A percentile compares a stretch with the other conserved stretches of the same genome.
These are phyloP conservation scores for Carex parvula DNA, from an alignment of 176 grass and related monocot species.

Conservation along the genomic window DNA sequence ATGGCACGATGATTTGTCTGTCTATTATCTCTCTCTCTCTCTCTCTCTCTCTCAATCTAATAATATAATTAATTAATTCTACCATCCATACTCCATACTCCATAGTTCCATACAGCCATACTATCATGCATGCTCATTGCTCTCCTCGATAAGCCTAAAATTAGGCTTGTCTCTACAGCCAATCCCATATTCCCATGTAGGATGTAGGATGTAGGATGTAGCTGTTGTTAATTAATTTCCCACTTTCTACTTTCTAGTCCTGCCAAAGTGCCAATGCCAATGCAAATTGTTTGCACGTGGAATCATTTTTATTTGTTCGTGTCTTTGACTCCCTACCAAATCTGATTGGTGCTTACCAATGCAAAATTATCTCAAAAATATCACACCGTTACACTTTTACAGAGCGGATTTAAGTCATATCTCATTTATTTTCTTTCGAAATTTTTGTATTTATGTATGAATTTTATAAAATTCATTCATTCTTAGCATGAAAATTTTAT, in stretches of 20 bases:
- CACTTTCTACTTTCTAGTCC: not conserved
- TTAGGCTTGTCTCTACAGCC: not conserved
- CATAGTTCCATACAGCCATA: too few species aligned
- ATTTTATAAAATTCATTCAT: too few species aligned
- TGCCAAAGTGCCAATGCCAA: not conserved
- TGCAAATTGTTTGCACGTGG: not conserved
- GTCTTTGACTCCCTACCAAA: not conserved
- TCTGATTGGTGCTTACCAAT: conserved; percentile 4
- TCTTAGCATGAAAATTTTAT: too few species aligned
- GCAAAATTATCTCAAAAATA: too few species aligned
- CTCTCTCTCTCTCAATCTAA: not conserved
- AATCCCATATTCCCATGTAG: not conserved
- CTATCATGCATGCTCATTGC: not conserved
- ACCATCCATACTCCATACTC: not conserved
- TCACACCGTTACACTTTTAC: too few species aligned
- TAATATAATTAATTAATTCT: not conserved
- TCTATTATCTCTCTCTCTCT: too few species aligned
- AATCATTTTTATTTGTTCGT: not conserved
- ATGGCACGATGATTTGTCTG: conserved; percentile 24
- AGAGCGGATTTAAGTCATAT: too few species aligned
- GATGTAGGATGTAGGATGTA: too few species aligned
- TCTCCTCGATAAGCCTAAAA: not conserved
- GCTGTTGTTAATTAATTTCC: not conserved
- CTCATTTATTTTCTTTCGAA: too few species aligned
- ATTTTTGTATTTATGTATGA: too few species aligned